Evolutionary conservation across 2,329 filamentous ascomycete genomes (phyloP).

Genomic region (Ophiostoma quercus): DNA sequence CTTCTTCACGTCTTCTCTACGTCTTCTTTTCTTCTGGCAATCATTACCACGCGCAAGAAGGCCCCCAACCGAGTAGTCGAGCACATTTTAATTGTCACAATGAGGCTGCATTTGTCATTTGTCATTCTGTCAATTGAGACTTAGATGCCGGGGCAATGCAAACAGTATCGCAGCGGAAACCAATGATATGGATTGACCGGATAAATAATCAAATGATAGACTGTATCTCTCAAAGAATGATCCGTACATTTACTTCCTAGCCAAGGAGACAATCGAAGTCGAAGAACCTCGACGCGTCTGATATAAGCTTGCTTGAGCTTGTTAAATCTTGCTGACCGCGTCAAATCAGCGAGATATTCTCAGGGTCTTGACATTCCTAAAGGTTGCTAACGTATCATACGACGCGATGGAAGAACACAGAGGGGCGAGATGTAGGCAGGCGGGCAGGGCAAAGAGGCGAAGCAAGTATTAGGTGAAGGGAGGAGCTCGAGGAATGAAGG

Average conservation of each 20-base stretch:
- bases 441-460: too few relatives aligned
- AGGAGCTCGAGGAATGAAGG: not conserved
- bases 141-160: too few relatives aligned
- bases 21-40: not conserved
- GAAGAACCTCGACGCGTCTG: not conserved
- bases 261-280: not conserved
- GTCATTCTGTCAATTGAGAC: too few relatives aligned
- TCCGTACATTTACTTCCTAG: not conserved
- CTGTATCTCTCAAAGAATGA: too few relatives aligned
- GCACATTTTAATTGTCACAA: not conserved
- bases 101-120: not conserved
- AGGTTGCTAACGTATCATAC: not conserved
- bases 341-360: too few relatives aligned
- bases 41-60: not conserved
- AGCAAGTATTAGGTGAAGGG: not conserved
- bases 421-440: too few relatives aligned
- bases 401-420: not conserved
- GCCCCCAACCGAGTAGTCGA: not conserved
- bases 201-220: too few relatives aligned
- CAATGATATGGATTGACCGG: too few relatives aligned
- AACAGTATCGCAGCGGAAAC: too few relatives aligned
- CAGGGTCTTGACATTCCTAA: not conserved
- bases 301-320: not conserved
- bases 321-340: too few relatives aligned
- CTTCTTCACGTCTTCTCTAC: not conserved